These are phyloP conservation scores for Meyerozyma elateridarum DNA, from an alignment of 1,139 yeast genomes.

Conservation along the genomic window DNA sequence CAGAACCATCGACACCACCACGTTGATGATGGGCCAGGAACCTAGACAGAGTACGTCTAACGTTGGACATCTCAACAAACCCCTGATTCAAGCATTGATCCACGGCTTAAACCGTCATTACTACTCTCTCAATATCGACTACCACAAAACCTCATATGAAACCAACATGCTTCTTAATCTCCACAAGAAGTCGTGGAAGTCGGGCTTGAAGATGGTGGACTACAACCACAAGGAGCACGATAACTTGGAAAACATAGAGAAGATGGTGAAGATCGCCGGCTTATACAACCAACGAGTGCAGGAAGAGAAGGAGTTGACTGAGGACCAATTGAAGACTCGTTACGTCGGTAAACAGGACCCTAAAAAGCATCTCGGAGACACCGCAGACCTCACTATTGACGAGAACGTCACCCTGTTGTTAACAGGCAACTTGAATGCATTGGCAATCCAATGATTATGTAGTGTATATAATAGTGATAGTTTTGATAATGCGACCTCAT, in stretches of 20 bases:
- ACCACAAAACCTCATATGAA: slow-evolving; percentile 88
- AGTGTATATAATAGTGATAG: slow-evolving; percentile 1
- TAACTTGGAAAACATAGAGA: slow-evolving; percentile 67
- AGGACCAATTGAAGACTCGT: slow-evolving; percentile 88
- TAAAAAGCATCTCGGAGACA: slow-evolving; percentile 89
- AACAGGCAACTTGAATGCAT: slow-evolving; percentile 84
- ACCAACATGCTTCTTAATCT: slow-evolving; percentile 90
- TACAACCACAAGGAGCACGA: slow-evolving; percentile 74
- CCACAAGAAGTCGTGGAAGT: slow-evolving; percentile 96
- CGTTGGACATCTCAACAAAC: slow-evolving; percentile 91
- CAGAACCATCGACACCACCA: slow-evolving; percentile 83
- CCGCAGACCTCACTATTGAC: slow-evolving; percentile 81
- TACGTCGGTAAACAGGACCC: slow-evolving; percentile 99
- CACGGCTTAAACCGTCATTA: slow-evolving; percentile 97
- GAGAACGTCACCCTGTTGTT: slow-evolving; percentile 83
- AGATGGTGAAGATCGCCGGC: slow-evolving; percentile 86
- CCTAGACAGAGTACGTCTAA: slow-evolving; percentile 98
- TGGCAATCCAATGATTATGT: slow-evolving; percentile 56
- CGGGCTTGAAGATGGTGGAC: slow-evolving; percentile 77
- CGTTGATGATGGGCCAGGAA: slow-evolving; percentile 93
- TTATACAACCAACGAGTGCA: slow-evolving; percentile 86
- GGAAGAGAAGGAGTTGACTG: slow-evolving; percentile 85
- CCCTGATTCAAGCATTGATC: slow-evolving; percentile 95
- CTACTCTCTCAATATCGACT: slow-evolving; percentile 91
- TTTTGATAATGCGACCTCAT: too few species aligned